Conservation (phyloP, 148 eudicot genomes). For the Nyssa sinensis region DNA sequence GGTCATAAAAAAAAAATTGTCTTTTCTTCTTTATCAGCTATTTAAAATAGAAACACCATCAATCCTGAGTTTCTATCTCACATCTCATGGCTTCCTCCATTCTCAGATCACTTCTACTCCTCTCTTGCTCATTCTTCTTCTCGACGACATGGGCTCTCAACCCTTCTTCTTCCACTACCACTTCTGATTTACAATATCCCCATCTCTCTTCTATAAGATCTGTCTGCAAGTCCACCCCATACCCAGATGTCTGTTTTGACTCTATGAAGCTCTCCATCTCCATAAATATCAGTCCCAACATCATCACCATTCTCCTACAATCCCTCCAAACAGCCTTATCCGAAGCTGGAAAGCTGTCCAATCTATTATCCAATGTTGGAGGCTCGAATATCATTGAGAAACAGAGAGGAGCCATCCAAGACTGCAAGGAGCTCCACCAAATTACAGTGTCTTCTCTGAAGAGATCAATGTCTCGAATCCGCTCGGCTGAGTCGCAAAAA, state of each 20-base stretch:
- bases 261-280: conserved; percentile 57
- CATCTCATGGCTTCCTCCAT: conserved; percentile 16
- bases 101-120: conserved; percentile 6
- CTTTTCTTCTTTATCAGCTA: too few relatives aligned
- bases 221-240: conserved; percentile 66
- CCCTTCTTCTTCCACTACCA: neutral
- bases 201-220: conserved; percentile 37
- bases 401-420: conserved; percentile 69
- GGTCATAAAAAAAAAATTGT: too few relatives aligned
- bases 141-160: conserved; percentile 7
- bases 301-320: conserved; percentile 49
- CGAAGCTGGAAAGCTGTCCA: conserved; percentile 53
- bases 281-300: conserved; percentile 43
- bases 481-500: conserved; percentile 18
- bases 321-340: conserved; percentile 57
- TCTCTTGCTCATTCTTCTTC: conserved; percentile 17
- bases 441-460: conserved; percentile 42
- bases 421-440: conserved; percentile 80
- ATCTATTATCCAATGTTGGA: conserved; percentile 32
- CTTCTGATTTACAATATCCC: conserved; percentile 3
- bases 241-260: conserved; percentile 61
- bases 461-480: conserved; percentile 44
- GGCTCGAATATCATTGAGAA: conserved; percentile 43
- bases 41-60: neutral
- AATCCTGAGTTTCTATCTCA: conserved; percentile 11